Evolutionary conservation across 1,284 basidiomycete genomes (phyloP), one percentile per base, ranked within the genome.

Genomic region (Melampsora americana): DNA sequence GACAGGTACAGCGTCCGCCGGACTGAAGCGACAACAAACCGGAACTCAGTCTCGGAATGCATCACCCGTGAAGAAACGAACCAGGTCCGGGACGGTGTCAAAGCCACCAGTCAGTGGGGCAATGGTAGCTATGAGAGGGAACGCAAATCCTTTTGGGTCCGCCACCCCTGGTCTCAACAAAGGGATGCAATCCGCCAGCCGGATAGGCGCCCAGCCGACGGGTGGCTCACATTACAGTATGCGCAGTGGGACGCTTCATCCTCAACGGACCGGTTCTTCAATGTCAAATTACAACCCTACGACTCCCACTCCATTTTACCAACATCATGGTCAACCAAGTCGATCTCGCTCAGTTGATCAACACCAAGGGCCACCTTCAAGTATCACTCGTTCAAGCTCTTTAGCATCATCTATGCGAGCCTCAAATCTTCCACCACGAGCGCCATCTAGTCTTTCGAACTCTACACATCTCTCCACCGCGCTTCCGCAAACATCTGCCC

Each of bases 271-370:
- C 28, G 70, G 70, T 20, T 73, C 70, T 3, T 65, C 70, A 2
- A 73, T 73, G 70, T 73, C 70, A 1, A 65, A 59, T 28, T 73
- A 73, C 62, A 73, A 73, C 48, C 70, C 70, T 32, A 50, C 65
- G 20, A 73, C 70, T 6, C 70, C 70, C 12, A 66, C 70, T 1
- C 70, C 70, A 1, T 30, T 66, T n/a, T 64, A 56, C 53, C n/a
- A n/a, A 9, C 53, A 56, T 56, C 11, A n/a, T 9, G 53, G n/a
- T 16, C 7, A 9, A 9, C n/a, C 53, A 23, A 56, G 20, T 16
- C n/a, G 53, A 56, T 28, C 53, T 9, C 53, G 39, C 39, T 42
- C 39, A 9, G 11, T 42, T 42, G 39, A 42, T 42, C 39, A 42
- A 42, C 39, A 42, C 39, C 39, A 42, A 7, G 39, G 39, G 1